phyloP scores from a whole-genome alignment of 495 filamentous ascomycete species.

The Penicillium silybi region DNA sequence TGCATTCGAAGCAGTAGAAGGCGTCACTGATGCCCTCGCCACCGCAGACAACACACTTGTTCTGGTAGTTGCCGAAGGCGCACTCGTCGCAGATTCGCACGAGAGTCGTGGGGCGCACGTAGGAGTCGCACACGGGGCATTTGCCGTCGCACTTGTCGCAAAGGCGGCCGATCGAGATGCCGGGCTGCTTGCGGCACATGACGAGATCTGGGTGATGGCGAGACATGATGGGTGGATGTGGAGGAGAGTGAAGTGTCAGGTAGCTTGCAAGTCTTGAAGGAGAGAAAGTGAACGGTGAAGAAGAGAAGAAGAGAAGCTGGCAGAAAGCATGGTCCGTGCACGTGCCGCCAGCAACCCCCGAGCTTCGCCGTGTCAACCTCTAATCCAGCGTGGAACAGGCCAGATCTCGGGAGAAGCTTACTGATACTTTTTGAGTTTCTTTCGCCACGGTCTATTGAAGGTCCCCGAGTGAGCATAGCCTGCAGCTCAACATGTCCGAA shows the following conservation, averaged over 20 bases:
- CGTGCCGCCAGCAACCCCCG: slow-evolving; percentile 6
- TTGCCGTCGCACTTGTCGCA: slow-evolving; percentile 99
- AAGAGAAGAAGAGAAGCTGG: slow-evolving; percentile 26
- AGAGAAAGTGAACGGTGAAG: slow-evolving; percentile 9
- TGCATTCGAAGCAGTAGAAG: slow-evolving; percentile 99
- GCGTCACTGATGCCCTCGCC: slow-evolving; percentile 98
- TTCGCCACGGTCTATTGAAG: not conserved
- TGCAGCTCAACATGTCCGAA: slow-evolving; percentile 25
- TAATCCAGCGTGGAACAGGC: not conserved
- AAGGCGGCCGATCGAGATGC: slow-evolving; percentile 96
- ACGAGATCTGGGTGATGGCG: slow-evolving; percentile 71
- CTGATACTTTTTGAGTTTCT: not conserved
- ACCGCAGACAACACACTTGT: slow-evolving; percentile 98
- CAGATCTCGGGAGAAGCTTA: not conserved
- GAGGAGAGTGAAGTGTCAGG: not conserved
- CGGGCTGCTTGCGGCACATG: slow-evolving; percentile 99
- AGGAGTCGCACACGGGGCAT: slow-evolving; percentile 97
- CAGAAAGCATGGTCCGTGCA: slow-evolving; percentile 23
- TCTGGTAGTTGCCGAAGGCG: slow-evolving; percentile 99
- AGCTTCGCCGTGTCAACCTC: not conserved
- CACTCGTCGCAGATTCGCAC: slow-evolving; percentile 99
- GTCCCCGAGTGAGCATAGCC: not conserved
- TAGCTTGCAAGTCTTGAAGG: not conserved
- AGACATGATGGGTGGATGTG: slow-evolving; percentile 24
- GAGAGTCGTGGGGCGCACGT: slow-evolving; percentile 95